These are phyloP conservation scores for Neofusicoccum laricinum DNA, from an alignment of 2,329 filamentous ascomycete species.

Conservation along the genomic window DNA sequence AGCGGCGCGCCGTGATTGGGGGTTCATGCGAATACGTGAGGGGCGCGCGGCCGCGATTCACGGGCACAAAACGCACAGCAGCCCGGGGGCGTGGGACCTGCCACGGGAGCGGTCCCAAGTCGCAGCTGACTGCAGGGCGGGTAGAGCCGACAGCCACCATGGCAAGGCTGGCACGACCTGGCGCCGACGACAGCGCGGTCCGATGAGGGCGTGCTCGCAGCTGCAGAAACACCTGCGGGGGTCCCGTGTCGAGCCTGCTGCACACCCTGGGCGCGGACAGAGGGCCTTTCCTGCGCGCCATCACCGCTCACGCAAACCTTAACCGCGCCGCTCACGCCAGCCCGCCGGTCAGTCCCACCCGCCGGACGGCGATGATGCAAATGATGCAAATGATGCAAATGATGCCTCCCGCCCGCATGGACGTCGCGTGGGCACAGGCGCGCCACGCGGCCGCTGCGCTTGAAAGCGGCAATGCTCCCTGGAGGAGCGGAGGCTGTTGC, in stretches of 20 bases:
- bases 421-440: not conserved
- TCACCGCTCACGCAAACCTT: conserved; percentile 4
- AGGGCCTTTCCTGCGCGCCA: conserved; percentile 1
- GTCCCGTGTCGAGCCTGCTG: not conserved
- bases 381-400: not conserved
- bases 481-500: not conserved
- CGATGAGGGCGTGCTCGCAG: not conserved
- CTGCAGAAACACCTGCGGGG: not conserved
- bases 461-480: not conserved
- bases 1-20: not conserved
- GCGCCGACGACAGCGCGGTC: not conserved
- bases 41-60: not conserved
- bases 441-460: not conserved
- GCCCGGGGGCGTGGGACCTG: conserved; percentile 5
- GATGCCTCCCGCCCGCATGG: not conserved
- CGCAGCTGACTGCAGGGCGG: conserved; percentile 6
- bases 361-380: not conserved
- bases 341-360: not conserved
- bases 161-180: not conserved
- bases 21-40: not conserved
- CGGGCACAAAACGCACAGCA: not conserved
- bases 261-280: not conserved
- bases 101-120: conserved; percentile 6
- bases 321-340: conserved; percentile 8
- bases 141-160: conserved; percentile 6